Conservation (phyloP, 1,284 basidiomycete species). For the Apiotrichum gracile region DNA sequence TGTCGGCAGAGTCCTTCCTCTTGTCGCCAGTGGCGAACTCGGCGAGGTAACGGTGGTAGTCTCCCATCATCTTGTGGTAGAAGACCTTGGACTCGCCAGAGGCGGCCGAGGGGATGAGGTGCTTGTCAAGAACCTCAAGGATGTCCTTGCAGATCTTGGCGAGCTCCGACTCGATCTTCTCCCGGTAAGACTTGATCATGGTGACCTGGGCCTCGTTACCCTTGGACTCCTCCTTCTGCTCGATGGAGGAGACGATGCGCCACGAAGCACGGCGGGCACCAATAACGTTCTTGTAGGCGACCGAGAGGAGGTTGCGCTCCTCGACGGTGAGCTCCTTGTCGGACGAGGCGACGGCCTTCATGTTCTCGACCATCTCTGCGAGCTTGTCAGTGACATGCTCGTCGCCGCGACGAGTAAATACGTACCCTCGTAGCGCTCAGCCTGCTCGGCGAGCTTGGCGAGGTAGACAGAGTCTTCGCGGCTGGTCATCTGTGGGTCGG, state of each 20-base stretch:
- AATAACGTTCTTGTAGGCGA: slow-evolving; percentile 99
- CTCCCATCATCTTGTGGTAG: slow-evolving; percentile 99
- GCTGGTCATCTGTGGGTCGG: slow-evolving; percentile 59
- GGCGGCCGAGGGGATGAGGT: slow-evolving; percentile 96
- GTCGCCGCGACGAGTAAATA: slow-evolving; percentile 14
- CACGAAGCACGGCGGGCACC: slow-evolving; percentile 98
- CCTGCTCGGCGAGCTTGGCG: slow-evolving; percentile 98
- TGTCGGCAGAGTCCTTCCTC: slow-evolving; percentile 97
- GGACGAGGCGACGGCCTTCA: slow-evolving; percentile 94
- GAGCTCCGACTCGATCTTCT: slow-evolving; percentile 97
- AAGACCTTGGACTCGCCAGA: slow-evolving; percentile 99
- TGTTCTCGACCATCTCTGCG: slow-evolving; percentile 96
- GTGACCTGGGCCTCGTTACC: slow-evolving; percentile 95
- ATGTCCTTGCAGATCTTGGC: slow-evolving; percentile 99
- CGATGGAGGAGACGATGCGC: slow-evolving; percentile 98
- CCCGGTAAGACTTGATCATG: slow-evolving; percentile 98
- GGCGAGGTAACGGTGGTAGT: slow-evolving; percentile 99
- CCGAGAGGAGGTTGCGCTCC: slow-evolving; percentile 97
- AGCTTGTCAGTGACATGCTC: background rate
- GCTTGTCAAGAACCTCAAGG: slow-evolving; percentile 95
- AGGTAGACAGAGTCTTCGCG: slow-evolving; percentile 98
- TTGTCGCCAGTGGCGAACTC: slow-evolving; percentile 99
- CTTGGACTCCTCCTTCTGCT: slow-evolving; percentile 99
- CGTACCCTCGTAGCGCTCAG: slow-evolving; percentile 94
- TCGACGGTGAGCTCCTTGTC: slow-evolving; percentile 98